These are phyloP conservation scores for Conticribra guillardii DNA, from an alignment of 108 stramenopile genomes.

Conservation along the genomic window DNA sequence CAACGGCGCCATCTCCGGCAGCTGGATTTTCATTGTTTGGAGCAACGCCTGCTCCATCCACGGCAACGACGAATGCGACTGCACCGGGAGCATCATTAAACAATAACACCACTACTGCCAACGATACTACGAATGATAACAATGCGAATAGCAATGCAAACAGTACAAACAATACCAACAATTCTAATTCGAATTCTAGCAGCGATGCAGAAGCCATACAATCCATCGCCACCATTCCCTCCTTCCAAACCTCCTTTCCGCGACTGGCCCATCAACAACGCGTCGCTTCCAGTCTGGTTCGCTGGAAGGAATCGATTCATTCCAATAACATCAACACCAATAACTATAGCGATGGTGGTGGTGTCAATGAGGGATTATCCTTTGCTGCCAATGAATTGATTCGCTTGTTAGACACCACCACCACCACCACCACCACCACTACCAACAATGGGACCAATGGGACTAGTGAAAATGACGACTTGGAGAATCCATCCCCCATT, in stretches of 20 bases:
- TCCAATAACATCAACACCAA: too few relatives aligned
- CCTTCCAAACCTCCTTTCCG: background rate
- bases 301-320: too few relatives aligned
- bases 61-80: background rate
- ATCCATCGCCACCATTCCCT: background rate
- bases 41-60: too few relatives aligned
- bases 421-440: background rate
- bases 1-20: background rate
- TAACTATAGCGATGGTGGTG: background rate
- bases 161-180: too few relatives aligned
- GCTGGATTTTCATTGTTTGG: too few relatives aligned
- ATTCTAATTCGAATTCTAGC: too few relatives aligned
- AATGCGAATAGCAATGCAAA: too few relatives aligned
- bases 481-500: background rate
- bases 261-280: background rate
- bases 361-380: background rate
- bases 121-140: too few relatives aligned
- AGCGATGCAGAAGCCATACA: background rate
- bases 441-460: background rate
- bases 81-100: too few relatives aligned
- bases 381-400: constrained; percentile 19
- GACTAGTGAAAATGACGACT: background rate
- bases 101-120: too few relatives aligned
- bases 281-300: background rate
- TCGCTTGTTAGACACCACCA: background rate